Conservation (phyloP, 345 rosid species). For the Pugionium cornutum region DNA sequence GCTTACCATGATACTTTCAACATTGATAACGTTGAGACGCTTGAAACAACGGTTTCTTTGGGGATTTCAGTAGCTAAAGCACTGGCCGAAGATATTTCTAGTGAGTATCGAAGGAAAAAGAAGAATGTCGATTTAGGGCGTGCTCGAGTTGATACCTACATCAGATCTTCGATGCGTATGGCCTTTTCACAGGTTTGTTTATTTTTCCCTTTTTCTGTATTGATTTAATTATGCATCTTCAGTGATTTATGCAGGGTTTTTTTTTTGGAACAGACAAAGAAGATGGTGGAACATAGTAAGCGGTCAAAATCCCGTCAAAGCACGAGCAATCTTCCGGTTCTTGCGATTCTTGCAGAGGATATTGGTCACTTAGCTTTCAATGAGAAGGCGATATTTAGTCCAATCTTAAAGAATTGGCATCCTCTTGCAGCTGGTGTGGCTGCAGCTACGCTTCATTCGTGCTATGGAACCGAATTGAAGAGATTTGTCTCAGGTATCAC, state of each 20-base stretch:
- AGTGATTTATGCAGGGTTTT: neutral
- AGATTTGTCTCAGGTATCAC: slow-evolving; percentile 65
- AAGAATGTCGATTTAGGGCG: slow-evolving; percentile 55
- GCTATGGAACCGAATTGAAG: slow-evolving; percentile 76
- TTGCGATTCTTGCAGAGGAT: slow-evolving; percentile 85
- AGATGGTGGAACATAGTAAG: slow-evolving; percentile 63
- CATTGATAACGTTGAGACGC: slow-evolving; percentile 61
- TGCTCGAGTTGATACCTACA: slow-evolving; percentile 73
- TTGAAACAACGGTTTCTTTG: slow-evolving; percentile 70
- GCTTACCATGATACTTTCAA: slow-evolving; percentile 81
- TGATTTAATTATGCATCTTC: neutral
- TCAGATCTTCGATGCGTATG: slow-evolving; percentile 69
- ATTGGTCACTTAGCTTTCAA: slow-evolving; percentile 71
- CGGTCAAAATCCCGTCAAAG: slow-evolving; percentile 51
- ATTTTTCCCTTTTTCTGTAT: neutral
- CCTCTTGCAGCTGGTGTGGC: slow-evolving; percentile 92
- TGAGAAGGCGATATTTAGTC: slow-evolving; percentile 84
- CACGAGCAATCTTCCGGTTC: slow-evolving; percentile 65
- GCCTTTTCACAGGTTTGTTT: slow-evolving; percentile 79
- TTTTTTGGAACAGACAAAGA: slow-evolving; percentile 60
- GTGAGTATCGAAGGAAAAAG: slow-evolving; percentile 62
- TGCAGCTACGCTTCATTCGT: slow-evolving; percentile 92
- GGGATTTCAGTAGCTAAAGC: slow-evolving; percentile 68
- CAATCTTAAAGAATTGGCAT: slow-evolving; percentile 90
- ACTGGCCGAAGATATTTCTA: slow-evolving; percentile 63